Base-by-base conservation (phyloP, 2,329 filamentous ascomycete species). In the Trematosphaeria pertusa region DNA sequence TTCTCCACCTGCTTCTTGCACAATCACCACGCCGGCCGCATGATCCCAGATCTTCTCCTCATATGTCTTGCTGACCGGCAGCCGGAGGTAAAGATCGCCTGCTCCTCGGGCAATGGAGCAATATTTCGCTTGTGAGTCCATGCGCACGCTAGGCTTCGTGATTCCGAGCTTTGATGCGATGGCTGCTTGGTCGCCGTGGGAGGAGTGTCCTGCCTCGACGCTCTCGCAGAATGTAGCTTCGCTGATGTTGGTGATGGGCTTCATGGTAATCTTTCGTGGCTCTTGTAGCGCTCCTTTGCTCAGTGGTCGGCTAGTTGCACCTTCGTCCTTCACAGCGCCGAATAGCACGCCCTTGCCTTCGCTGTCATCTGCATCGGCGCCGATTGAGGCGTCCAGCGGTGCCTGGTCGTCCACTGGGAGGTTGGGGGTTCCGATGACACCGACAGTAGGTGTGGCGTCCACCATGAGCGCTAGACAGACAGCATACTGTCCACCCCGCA, bases 21-120 rank as follows among this genome's bases (percentile, higher is more conserved):
- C 94, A 58, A 99, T 92, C 48, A 99, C 76, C 64, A 96, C 92
- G 31, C 94, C 94, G 10, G 93, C 94, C 14, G 94, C 94, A 72
- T 99, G 94, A 70, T 99, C 94, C 94, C 94, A 99, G 60, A 99
- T 99, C 84, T 99, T 99, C 81, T 99, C 94, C 72, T 96, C 86
- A 76, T 99, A 99, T 43, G 87, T 87, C 61, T 87, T 88, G 70
- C 84, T 88, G 20, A 90, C 87, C 3, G 94, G 94, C 48, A 99
- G 77, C 43, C 95, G 84, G 47, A 99, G 82, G 75, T 99, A 99
- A 57, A 99, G 87, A 68, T 99, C 94, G 38, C 92, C 94, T 4
- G 92, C 91, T 35, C 94, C 94, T 54, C 94, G 83, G 26, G 94
- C 94, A 69, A 99, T 96, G 26, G 89, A 94, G 52, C 87, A 93